Percentiles rank a stretch among this genome's conserved stretches.
These are phyloP conservation scores for Sporothrix mexicana DNA, from an alignment of 2,329 filamentous ascomycete genomes.

Conservation along the genomic window DNA sequence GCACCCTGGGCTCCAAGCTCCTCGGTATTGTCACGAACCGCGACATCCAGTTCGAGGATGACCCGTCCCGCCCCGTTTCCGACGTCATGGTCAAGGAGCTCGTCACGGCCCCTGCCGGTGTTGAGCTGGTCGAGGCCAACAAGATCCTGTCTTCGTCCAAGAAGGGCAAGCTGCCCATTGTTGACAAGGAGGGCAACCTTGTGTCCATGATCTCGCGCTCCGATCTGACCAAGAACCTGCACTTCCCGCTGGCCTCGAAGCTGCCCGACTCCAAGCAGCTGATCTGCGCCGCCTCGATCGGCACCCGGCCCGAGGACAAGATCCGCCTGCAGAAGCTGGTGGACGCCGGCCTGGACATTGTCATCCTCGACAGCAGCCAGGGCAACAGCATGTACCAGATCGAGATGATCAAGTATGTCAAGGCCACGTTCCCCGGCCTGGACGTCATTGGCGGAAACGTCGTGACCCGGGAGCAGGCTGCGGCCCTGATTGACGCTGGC, in stretches of 20 bases:
- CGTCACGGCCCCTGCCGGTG: conserved; percentile 82
- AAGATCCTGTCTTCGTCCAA: conserved; percentile 91
- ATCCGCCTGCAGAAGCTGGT: conserved; percentile 82
- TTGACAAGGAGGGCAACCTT: conserved; percentile 82
- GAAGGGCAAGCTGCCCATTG: conserved; percentile 97
- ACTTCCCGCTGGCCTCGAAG: conserved; percentile 96
- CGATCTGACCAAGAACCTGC: conserved; percentile 97
- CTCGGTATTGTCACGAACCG: conserved; percentile 97
- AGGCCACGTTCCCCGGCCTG: conserved; percentile 80
- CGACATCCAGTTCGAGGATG: conserved; percentile 94
- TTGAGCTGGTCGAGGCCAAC: conserved; percentile 88
- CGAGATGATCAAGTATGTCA: conserved; percentile 97
- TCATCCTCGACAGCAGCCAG: conserved; percentile 94
- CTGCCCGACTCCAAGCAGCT: conserved; percentile 97
- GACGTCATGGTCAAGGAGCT: conserved; percentile 98
- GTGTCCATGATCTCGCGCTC: conserved; percentile 92
- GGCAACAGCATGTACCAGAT: conserved; percentile 99
- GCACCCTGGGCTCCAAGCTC: conserved; percentile 92
- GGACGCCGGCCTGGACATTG: conserved; percentile 93
- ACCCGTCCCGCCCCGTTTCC: conserved; percentile 73
- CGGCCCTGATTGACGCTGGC: conserved; percentile 87
- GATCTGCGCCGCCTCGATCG: conserved; percentile 92
- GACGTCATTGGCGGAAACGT: conserved; percentile 99
- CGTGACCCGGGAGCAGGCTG: conserved; percentile 95
- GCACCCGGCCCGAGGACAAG: conserved; percentile 94